These are phyloP conservation scores for Xanthoconium separans DNA, from an alignment of 1,284 basidiomycete genomes.

Conservation along the genomic window DNA sequence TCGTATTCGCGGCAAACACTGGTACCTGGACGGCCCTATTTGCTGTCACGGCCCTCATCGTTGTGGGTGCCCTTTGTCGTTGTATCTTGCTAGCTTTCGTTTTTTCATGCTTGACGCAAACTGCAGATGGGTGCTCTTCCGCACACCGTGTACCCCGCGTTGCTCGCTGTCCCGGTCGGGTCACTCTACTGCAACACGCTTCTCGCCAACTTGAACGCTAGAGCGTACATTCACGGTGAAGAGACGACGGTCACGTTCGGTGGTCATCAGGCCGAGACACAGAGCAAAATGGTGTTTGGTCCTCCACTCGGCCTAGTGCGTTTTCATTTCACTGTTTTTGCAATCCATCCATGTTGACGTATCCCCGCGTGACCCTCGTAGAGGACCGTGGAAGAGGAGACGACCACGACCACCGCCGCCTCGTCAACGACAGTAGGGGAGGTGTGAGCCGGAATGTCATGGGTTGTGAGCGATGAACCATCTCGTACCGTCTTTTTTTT, in stretches of 20 bases:
- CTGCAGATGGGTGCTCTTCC: not conserved
- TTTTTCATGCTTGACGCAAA: not conserved
- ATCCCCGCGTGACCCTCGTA: too few relatives aligned
- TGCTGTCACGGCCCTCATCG: constrained; percentile 4
- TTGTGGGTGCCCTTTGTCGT: constrained; percentile 5
- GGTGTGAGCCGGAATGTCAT: too few relatives aligned
- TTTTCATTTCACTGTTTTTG: too few relatives aligned
- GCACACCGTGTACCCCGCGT: not conserved
- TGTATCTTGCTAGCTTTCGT: too few relatives aligned
- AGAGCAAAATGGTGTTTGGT: not conserved
- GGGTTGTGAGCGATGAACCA: too few relatives aligned
- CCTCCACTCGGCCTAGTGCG: too few relatives aligned
- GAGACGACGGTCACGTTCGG: not conserved
- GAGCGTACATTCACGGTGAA: constrained; percentile 8
- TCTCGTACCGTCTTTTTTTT: too few relatives aligned
- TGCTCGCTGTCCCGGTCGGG: constrained; percentile 1
- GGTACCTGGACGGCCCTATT: not conserved
- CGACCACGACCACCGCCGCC: too few relatives aligned
- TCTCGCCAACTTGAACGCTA: constrained; percentile 17
- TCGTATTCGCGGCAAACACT: constrained; percentile 12
- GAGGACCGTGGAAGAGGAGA: too few relatives aligned
- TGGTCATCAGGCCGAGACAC: not conserved
- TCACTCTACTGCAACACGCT: constrained; percentile 16
- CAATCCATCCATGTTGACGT: too few relatives aligned
- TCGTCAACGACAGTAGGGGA: too few relatives aligned